Conservation (phyloP, 129 eudicot species). For the Escallonia herrerae region DNA sequence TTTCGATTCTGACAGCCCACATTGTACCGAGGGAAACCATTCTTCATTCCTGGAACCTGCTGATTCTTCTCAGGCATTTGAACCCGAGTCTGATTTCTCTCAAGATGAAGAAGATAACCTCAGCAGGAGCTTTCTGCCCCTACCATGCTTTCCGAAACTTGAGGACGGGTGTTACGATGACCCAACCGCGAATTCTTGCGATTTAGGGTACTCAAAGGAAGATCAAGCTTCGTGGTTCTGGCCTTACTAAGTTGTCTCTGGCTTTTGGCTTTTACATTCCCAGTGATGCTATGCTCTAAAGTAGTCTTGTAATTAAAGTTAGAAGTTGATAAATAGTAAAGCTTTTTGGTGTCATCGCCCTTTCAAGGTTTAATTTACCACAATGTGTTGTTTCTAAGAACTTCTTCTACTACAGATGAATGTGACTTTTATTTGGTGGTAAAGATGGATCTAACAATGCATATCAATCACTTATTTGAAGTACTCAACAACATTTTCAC, state of each 20-base stretch:
- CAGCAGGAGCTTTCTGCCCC: conserved; percentile 32
- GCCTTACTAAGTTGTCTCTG: conserved; percentile 25
- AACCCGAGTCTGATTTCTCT: conserved; percentile 45
- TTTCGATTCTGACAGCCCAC: conserved; percentile 70
- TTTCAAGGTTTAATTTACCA: not conserved
- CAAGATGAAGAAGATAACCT: conserved; percentile 59
- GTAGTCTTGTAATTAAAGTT: conserved; percentile 12
- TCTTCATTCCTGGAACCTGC: conserved; percentile 47
- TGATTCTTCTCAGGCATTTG: conserved; percentile 43
- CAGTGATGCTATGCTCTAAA: not conserved
- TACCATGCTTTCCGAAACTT: conserved; percentile 44
- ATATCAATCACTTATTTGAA: too few relatives aligned
- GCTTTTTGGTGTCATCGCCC: not conserved
- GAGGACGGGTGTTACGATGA: conserved; percentile 49
- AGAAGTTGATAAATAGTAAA: not conserved
- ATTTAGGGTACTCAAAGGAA: conserved; percentile 46
- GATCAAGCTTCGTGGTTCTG: conserved; percentile 76
- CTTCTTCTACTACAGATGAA: not conserved
- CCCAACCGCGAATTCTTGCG: conserved; percentile 34
- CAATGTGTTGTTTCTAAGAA: not conserved
- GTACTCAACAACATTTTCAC: too few relatives aligned
- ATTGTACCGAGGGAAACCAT: conserved; percentile 30
- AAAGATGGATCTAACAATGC: not conserved
- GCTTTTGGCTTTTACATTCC: not conserved
- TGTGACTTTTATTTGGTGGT: not conserved